Evolutionary conservation across 2,329 filamentous ascomycete genomes (phyloP), one percentile per base, ranked within the genome.

Genomic region (Fusarium pininemorale): DNA sequence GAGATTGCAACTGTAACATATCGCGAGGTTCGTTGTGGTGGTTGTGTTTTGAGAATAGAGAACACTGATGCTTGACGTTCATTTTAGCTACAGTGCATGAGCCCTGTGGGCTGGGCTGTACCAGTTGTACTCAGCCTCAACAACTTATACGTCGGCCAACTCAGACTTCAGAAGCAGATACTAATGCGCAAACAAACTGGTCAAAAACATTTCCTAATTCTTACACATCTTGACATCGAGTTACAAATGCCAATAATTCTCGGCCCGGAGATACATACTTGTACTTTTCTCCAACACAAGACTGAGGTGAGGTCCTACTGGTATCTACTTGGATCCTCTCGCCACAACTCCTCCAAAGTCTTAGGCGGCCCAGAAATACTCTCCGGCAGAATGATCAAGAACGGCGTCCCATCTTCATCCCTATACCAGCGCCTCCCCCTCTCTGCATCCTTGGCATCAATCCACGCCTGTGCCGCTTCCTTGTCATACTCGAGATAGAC

Each of bases 1-100:
- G 44, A 55, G 45, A 72, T 59, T 74, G 42, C 55, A 72, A 56
- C n/a, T 48, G 30, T 22, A 53, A 26, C 20, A 42, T 22, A 26
- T 22, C 6, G 42, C 6, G 32, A 57, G 37, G 32, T 32, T 41
- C 35, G 9, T 35, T 22, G 15, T 26, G n/a, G 7, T 26, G 32
- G 26, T 24, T 24, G 35, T 53, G 24, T 26, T 6, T 35, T 22
- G 26, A 24, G 35, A 4, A 11, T 7, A 5, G 6, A 18, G 35
- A 7, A 22, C 4, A 54, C 20, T 16, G 18, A 22, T 26, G 10
- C 24, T n/a, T 48, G 42, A 41, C 41, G 18, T 50, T 16, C 9
- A 2, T 42, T 39, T 42, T 63, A 59, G 15, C 28, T 53, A 37
- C 32, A 37, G 50, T 4, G 12, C 15, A 22, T n/a, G 30, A 30